Conservation (phyloP, 129 eudicot species). For the Pittosporum tobira region DNA sequence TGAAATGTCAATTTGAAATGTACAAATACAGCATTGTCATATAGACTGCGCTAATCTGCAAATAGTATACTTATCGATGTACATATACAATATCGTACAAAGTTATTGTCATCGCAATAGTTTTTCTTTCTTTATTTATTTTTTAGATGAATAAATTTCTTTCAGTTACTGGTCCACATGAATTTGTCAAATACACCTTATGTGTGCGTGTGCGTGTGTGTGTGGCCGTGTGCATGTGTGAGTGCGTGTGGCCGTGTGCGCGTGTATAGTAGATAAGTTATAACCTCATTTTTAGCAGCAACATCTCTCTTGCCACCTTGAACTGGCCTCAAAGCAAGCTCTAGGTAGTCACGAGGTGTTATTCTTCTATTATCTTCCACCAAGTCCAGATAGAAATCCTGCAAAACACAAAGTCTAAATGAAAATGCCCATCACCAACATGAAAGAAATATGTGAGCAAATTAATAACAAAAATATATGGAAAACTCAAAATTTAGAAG, state of each 20-base stretch:
- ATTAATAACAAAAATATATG: too few relatives aligned
- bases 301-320: constrained; percentile 74
- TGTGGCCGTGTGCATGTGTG: too few relatives aligned
- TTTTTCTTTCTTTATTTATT: too few relatives aligned
- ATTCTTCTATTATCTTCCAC: constrained; percentile 81
- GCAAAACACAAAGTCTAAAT: constrained; percentile 15
- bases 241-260: too few relatives aligned
- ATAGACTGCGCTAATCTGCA: neutral
- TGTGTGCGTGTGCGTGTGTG: too few relatives aligned
- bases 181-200: too few relatives aligned
- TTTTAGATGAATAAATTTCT: too few relatives aligned
- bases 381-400: constrained; percentile 93
- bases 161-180: too few relatives aligned
- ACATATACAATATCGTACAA: too few relatives aligned
- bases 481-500: neutral
- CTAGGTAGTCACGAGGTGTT: constrained; percentile 96
- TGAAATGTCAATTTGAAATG: constrained; percentile 11
- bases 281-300: constrained; percentile 91
- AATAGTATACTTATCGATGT: too few relatives aligned
- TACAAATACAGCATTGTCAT: constrained; percentile 2
- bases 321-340: constrained; percentile 79
- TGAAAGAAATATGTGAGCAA: neutral
- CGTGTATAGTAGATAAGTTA: too few relatives aligned
- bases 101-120: too few relatives aligned
- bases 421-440: neutral